Evolutionary conservation across 2,329 filamentous ascomycete genomes (phyloP).

Genomic region (Aspergillus tanneri): DNA sequence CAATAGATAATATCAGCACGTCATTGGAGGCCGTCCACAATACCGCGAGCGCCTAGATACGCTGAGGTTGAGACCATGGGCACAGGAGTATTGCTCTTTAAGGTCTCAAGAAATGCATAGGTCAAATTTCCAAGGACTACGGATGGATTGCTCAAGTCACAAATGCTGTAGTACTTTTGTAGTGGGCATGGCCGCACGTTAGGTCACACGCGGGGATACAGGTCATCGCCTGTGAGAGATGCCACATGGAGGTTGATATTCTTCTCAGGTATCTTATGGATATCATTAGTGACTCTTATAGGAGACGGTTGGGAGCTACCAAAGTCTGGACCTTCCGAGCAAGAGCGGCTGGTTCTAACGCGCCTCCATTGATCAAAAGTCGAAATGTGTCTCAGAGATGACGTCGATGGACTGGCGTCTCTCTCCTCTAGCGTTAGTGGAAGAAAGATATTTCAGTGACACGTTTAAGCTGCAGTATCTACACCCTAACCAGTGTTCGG

Average conservation of each 20-base stretch:
- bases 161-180: slow-evolving; percentile 40
- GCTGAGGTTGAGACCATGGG: slow-evolving; percentile 47
- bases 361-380: slow-evolving; percentile 59
- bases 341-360: slow-evolving; percentile 54
- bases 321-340: slow-evolving; percentile 48
- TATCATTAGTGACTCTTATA: background rate
- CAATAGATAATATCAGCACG: slow-evolving; percentile 53
- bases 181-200: slow-evolving; percentile 37
- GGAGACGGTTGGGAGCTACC: slow-evolving; percentile 21
- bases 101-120: slow-evolving; percentile 39
- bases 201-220: slow-evolving; percentile 36
- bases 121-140: slow-evolving; percentile 38
- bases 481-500: too few species aligned
- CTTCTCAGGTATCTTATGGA: slow-evolving; percentile 34
- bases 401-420: slow-evolving; percentile 49
- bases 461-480: too few species aligned
- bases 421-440: too few species aligned
- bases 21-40: slow-evolving; percentile 43
- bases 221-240: slow-evolving; percentile 49
- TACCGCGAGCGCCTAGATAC: slow-evolving; percentile 54
- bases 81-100: slow-evolving; percentile 40
- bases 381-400: slow-evolving; percentile 52
- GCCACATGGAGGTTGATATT: slow-evolving; percentile 44
- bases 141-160: slow-evolving; percentile 40
- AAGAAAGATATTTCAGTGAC: too few species aligned